Evolutionary conservation across 805 yeast species (phyloP), one percentile per base, ranked within the genome.

Genomic region (Lachancea mirantina): DNA sequence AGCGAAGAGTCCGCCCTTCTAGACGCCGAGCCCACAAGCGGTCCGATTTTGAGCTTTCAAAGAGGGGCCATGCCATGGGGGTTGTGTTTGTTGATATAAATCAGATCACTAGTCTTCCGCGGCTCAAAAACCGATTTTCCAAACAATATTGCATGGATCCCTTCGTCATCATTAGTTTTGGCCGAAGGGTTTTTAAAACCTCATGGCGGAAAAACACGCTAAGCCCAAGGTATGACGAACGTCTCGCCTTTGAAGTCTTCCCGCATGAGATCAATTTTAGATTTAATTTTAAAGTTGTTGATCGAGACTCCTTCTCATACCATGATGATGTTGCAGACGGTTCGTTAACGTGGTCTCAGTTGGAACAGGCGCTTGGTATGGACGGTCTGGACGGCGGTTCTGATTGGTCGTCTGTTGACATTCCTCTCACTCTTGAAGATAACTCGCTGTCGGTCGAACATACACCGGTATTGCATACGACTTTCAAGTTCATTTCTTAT

Each of bases 71-170:
- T 33, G 52, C 61, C 1, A 51, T 60, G 18, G 98, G 97, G 2
- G 81, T 88, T 6, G 57, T 83, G 4, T 84, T 81, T 46, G 50
- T 89, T 21, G 94, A 88, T 41, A 73, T 89, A 14, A 69, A 74
- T 3, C 72, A 80, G 1, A 85, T 89, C 7, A 61, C 73, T 2
- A 85, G 79, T 36, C 62, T 89, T 22, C 98, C 98, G 1, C 84
- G 94, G 0, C 67, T 78, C 34, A 69, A 70, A 24, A 78, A 80
- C 42, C 55, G 50, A 30, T 61, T 83, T 10, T 64, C 87, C 7
- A 74, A 84, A 14, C 78, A 88, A 1, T 89, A 82, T 50, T 95
- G 87, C 56, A 84, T 92, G 94, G 98, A 92, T 52, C 97, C 97
- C 2, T 92, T 89, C 60, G 89, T 89, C 3, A 85, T 89, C 13